phyloP scores from a whole-genome alignment of 345 rosid genomes.

The Zanthoxylum bungeanum region DNA sequence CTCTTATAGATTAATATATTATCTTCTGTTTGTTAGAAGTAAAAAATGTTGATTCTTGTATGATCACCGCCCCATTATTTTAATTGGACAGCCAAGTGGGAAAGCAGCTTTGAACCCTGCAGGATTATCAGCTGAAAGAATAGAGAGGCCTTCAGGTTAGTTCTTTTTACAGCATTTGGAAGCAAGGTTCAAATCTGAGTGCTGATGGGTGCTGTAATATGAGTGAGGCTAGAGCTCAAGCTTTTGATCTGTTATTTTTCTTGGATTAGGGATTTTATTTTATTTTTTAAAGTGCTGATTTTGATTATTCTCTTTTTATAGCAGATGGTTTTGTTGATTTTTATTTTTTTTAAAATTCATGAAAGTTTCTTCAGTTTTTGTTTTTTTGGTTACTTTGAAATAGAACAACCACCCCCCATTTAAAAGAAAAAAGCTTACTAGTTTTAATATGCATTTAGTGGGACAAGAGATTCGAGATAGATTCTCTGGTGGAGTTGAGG shows the following conservation, averaged over 20 bases:
- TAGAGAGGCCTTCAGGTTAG: constrained; percentile 71
- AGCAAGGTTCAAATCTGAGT: constrained; percentile 1
- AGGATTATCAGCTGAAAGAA: constrained; percentile 69
- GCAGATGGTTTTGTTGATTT: neutral
- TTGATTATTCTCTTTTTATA: neutral
- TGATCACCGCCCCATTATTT: neutral
- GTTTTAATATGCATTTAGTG: constrained; percentile 31
- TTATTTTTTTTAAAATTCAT: neutral
- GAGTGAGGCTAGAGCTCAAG: neutral
- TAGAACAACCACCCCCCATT: neutral
- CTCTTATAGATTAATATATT: no score
- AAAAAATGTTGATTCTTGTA: neutral
- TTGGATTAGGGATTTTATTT: neutral
- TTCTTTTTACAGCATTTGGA: constrained; percentile 15
- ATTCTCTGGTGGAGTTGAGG: constrained; percentile 81
- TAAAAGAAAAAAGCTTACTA: neutral
- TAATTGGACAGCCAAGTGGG: constrained; percentile 39
- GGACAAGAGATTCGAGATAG: constrained; percentile 82
- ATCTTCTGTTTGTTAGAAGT: no score
- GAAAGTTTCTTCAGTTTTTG: neutral
- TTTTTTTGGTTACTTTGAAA: neutral
- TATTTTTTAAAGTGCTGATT: neutral
- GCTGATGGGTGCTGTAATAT: neutral
- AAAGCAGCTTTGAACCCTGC: constrained; percentile 59
- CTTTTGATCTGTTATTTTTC: neutral